Evolutionary conservation across 495 filamentous ascomycete species (phyloP).

Genomic region (Neohortaea acidophila): DNA sequence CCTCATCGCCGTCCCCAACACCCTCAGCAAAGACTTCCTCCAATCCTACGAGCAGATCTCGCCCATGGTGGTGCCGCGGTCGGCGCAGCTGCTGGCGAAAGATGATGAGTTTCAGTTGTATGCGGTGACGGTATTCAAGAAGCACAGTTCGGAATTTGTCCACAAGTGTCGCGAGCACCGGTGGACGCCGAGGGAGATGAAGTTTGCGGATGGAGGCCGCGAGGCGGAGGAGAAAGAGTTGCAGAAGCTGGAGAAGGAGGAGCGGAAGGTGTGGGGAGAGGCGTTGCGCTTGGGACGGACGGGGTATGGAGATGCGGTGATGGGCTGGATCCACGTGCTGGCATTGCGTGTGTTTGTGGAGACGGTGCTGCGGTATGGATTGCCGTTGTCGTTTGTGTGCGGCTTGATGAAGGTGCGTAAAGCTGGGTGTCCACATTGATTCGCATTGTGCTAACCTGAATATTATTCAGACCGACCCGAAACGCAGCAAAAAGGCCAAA

Average conservation of each 20-base stretch:
- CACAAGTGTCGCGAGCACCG: constrained; percentile 79
- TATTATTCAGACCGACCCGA: constrained; percentile 52
- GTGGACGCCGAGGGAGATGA: constrained; percentile 89
- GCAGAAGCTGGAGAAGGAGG: constrained; percentile 59
- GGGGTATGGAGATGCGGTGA: constrained; percentile 83
- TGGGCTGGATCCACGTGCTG: constrained; percentile 87
- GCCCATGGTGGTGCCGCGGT: constrained; percentile 80
- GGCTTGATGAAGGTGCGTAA: constrained; percentile 75
- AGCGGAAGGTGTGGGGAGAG: constrained; percentile 78
- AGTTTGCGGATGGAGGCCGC: constrained; percentile 73
- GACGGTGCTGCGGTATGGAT: constrained; percentile 82
- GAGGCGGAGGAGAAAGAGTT: constrained; percentile 79
- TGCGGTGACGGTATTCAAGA: constrained; percentile 86
- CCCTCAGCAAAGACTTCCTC: constrained; percentile 68
- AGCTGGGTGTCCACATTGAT: no score
- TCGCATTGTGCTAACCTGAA: neutral
- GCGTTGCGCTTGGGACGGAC: constrained; percentile 72
- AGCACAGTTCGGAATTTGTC: constrained; percentile 67
- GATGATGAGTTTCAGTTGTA: constrained; percentile 83
- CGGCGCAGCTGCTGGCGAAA: constrained; percentile 54
- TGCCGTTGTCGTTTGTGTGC: constrained; percentile 77
- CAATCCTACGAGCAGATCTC: constrained; percentile 75
- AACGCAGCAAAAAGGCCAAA: constrained; percentile 69
- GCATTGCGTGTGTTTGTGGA: constrained; percentile 91
- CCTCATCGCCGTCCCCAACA: constrained; percentile 69